A percentile compares a stretch with the other conserved stretches of the same genome.
These are phyloP conservation scores for Bipolaris bicolor DNA, from an alignment of 2,329 filamentous ascomycete genomes.

Conservation along the genomic window DNA sequence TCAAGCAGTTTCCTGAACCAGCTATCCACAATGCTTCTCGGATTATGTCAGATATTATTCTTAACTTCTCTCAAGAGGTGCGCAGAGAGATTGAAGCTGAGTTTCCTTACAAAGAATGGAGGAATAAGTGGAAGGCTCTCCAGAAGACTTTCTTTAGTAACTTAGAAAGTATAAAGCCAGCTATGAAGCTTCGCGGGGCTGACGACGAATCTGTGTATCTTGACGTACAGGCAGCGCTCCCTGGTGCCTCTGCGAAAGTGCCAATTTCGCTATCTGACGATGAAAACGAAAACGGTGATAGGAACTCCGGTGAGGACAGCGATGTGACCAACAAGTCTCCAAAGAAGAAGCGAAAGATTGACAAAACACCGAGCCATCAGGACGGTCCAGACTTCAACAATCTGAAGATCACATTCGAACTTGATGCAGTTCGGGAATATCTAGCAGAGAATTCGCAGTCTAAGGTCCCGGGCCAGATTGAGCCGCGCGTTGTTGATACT, in stretches of 20 bases:
- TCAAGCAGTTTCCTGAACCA: constrained; percentile 68
- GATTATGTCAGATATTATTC: constrained; percentile 66
- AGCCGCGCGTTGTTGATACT: constrained; percentile 7
- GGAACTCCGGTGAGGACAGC: background rate
- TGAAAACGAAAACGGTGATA: constrained; percentile 23
- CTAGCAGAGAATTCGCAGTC: constrained; percentile 35
- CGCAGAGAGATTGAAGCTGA: constrained; percentile 62
- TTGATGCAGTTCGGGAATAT: constrained; percentile 39
- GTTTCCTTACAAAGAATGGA: constrained; percentile 48
- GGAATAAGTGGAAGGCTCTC: constrained; percentile 52
- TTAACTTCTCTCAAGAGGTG: constrained; percentile 61
- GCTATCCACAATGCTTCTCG: constrained; percentile 68
- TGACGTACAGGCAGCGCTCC: background rate
- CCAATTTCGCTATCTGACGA: constrained; percentile 27
- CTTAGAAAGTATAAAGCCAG: constrained; percentile 39
- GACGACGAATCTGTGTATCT: constrained; percentile 24
- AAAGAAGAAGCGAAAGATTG: constrained; percentile 44
- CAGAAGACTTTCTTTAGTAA: constrained; percentile 60
- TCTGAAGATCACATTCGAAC: constrained; percentile 24
- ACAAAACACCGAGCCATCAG: constrained; percentile 7
- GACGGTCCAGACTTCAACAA: constrained; percentile 3
- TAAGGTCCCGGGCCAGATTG: constrained; percentile 42
- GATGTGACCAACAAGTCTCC: constrained; percentile 15
- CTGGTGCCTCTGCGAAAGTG: constrained; percentile 20
- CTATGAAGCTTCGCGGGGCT: constrained; percentile 14